phyloP scores from a whole-genome alignment of 2,329 filamentous ascomycete genomes.

The Pseudocercospora crystallina region DNA sequence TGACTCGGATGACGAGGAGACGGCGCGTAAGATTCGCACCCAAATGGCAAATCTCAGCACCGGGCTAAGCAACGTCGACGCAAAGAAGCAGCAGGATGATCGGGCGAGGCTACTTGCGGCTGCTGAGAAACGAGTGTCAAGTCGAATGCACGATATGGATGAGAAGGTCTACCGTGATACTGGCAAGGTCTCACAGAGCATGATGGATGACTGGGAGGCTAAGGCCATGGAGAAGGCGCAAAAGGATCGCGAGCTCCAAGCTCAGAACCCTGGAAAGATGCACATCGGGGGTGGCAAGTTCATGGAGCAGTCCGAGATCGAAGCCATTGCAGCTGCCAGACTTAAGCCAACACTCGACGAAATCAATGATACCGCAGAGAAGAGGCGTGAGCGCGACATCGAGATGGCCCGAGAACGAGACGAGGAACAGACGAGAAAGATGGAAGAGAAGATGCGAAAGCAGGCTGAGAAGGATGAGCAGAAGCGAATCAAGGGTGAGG shows the following conservation, averaged over 20 bases:
- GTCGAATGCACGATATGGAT: conserved; percentile 76
- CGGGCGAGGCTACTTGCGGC: conserved; percentile 72
- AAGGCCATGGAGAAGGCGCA: conserved; percentile 71
- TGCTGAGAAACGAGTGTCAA: conserved; percentile 83
- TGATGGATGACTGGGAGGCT: conserved; percentile 74
- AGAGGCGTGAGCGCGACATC: conserved; percentile 66
- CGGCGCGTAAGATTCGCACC: conserved; percentile 69
- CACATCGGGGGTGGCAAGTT: conserved; percentile 80
- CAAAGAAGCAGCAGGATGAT: conserved; percentile 71
- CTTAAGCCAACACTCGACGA: conserved; percentile 84
- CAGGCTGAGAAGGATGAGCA: conserved; percentile 47
- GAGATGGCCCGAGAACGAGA: conserved; percentile 65
- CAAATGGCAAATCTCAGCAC: conserved; percentile 78
- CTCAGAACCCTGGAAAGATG: conserved; percentile 57
- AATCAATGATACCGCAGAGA: conserved; percentile 75
- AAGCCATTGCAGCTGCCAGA: conserved; percentile 72
- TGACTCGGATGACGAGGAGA: conserved; percentile 63
- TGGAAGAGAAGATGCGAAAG: conserved; percentile 54
- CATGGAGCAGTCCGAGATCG: conserved; percentile 74
- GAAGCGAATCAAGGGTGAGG: conserved; percentile 59
- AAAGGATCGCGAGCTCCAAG: conserved; percentile 61
- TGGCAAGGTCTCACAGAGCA: conserved; percentile 67
- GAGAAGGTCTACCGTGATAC: conserved; percentile 75
- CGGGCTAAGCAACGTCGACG: conserved; percentile 66
- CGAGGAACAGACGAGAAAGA: conserved; percentile 60